Evolutionary conservation across 2,329 filamentous ascomycete genomes (phyloP), one percentile per base, ranked within the genome.

Genomic region (Drechslera avenae): DNA sequence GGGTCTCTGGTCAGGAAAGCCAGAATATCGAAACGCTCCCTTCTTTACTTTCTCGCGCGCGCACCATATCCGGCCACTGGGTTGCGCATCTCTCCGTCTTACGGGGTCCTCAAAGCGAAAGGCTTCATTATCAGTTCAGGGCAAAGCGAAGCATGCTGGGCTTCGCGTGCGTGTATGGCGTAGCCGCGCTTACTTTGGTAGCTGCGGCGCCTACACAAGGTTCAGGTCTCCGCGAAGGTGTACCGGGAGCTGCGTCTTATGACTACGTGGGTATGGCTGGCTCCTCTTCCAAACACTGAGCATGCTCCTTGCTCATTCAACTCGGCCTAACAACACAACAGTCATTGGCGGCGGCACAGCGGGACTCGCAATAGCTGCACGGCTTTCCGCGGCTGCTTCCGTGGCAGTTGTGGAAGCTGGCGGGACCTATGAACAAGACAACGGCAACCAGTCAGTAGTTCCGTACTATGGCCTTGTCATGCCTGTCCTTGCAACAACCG

Each of bases 401-500:
- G 67, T 70, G 5, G 68, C 63, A 3, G 57, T 71, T 8, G 47
- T 71, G 26, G 68, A 68, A 28, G 63, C 65, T 16, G 66, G 67
- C 4, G 52, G 53, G 1, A 48, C 63, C 5, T 68, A 67, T 28
- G 64, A 71, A 37, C 32, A 60, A 14, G 56, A 57, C 42, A 69
- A 65, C 49, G 64, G 66, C 9, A 71, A 70, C 35, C 56, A 57
- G 35, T 62, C 59, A n/a, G 46, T 58, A 6, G 53, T 70, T 4
- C 67, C 67, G 2, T 60, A 59, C 13, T 61, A 60, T 31, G 54
- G 52, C 1, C 50, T 60, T 8, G 39, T 51, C 7, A 58, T 59
- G 33, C 50, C 60, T 12, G 60, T 62, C 14, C 51, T 63, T 3
- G 63, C 48, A 5, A 55, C 41, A 7, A 36, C 52, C n/a, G 54